Evolutionary conservation across 805 yeast genomes (phyloP).

Genomic region (Pachysolen tannophilus): DNA sequence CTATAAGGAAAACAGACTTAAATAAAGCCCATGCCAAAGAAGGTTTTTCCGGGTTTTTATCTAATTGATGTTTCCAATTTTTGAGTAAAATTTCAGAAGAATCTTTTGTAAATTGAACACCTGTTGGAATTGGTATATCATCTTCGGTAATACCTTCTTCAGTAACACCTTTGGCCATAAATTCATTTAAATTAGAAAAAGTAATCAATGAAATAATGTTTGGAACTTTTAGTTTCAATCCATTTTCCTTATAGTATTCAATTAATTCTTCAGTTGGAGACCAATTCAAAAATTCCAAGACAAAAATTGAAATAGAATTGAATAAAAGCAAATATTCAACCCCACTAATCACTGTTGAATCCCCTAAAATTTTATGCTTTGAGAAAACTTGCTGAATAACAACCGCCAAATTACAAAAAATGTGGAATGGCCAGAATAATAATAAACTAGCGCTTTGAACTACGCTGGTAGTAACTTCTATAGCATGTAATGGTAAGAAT

Average conservation of each 20-base stretch:
- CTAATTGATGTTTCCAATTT: slow-evolving; percentile 28
- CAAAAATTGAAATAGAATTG: slow-evolving; percentile 24
- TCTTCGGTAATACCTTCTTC: slow-evolving; percentile 22
- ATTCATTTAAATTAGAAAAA: slow-evolving; percentile 84
- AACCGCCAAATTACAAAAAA: slow-evolving; percentile 8
- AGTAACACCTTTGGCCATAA: slow-evolving; percentile 61
- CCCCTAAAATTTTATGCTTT: slow-evolving; percentile 9
- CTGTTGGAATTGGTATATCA: slow-evolving; percentile 35
- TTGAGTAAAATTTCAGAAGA: slow-evolving; percentile 21
- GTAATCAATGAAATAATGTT: slow-evolving; percentile 71
- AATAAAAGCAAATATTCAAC: slow-evolving; percentile 29
- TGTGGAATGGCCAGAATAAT: slow-evolving; percentile 30
- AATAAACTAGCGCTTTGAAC: slow-evolving; percentile 31
- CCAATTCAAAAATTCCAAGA: slow-evolving; percentile 28
- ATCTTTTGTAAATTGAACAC: slow-evolving; percentile 24
- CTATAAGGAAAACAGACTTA: slow-evolving; percentile 28
- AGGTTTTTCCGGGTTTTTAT: slow-evolving; percentile 15
- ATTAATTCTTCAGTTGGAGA: slow-evolving; percentile 31
- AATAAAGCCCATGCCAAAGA: slow-evolving; percentile 25
- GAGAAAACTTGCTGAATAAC: slow-evolving; percentile 7
- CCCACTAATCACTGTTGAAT: slow-evolving; percentile 26
- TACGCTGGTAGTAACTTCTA: slow-evolving; percentile 33
- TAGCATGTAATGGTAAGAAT: slow-evolving; percentile 32
- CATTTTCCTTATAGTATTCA: slow-evolving; percentile 24
- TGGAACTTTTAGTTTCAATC: slow-evolving; percentile 23